Base-by-base conservation (phyloP, 164 flowering plant species). In the Taxillus chinensis region DNA sequence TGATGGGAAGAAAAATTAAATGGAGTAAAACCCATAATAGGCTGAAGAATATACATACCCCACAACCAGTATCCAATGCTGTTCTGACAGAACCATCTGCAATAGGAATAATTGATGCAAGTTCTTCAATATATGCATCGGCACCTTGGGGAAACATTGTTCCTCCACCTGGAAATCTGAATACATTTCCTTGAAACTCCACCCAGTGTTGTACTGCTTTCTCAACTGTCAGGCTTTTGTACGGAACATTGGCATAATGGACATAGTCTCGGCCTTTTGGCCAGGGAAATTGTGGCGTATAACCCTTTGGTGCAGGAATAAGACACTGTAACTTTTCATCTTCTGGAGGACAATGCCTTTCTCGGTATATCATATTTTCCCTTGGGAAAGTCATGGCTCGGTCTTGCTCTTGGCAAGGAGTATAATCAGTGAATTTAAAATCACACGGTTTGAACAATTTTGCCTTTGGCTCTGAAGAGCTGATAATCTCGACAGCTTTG, bases 121-220 rank as follows among this genome's bases (percentile, higher is more conserved):
- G 90, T 67, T 92, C 93, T 63, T 90, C 86, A 63, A 92, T 92
- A 69, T 92, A 92, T 55, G 88, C 89, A 84, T 92, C 98, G 50
- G 98, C 96, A 10, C 98, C 98, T 59, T 90, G 89, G 67, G 98
- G 98, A 61, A 92, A 92, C 98, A 90, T 90, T 41, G 98, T 92
- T 63, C 98, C 98, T 49, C 98, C 98, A 60, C 98, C 98, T 0
- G 98, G 98, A 77, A 92, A 92, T 68, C 86, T 90, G 67, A 90
- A 90, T 14, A 90, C 96, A 61, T 88, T 70, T 42, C 98, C 98
- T 74, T 86, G 78, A 77, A 64, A 87, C 76, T 86, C 77, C 5
- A 92, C 96, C 98, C 98, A 92, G 63, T 92, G 80, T 74, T 92
- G 98, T 7, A 68, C 80, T 59, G 98, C 98, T 73, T 92, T 92